These are phyloP conservation scores for Ceraceosorus bombacis DNA, from an alignment of 1,284 basidiomycete species.

Conservation along the genomic window DNA sequence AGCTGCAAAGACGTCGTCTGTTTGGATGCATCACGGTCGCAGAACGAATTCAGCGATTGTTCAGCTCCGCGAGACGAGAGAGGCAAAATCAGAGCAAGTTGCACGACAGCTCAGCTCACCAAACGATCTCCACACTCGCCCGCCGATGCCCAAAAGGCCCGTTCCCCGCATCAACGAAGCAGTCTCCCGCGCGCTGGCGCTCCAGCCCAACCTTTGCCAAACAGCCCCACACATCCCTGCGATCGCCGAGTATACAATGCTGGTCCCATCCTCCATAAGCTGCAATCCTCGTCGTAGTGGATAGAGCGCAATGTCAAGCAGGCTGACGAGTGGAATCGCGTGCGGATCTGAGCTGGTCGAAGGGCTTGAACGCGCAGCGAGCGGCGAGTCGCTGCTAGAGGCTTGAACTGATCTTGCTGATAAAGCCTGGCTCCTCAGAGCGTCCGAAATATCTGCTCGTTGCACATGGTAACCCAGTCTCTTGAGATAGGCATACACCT, in stretches of 20 bases:
- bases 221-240: too few species aligned
- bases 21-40: too few species aligned
- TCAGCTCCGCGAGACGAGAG: too few species aligned
- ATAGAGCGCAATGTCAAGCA: slow-evolving; percentile 29
- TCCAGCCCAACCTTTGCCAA: too few species aligned
- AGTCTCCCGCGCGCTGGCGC: too few species aligned
- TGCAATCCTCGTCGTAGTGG: slow-evolving; percentile 21
- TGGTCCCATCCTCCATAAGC: slow-evolving; percentile 12
- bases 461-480: slow-evolving; percentile 83
- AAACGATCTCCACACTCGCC: slow-evolving; percentile 29
- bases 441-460: slow-evolving; percentile 52
- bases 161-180: not conserved
- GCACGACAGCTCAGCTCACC: slow-evolving; percentile 28
- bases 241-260: too few species aligned
- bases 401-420: too few species aligned
- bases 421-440: slow-evolving; percentile 9
- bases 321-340: slow-evolving; percentile 24
- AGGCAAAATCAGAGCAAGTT: not conserved
- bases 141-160: slow-evolving; percentile 17
- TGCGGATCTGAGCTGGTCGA: too few species aligned
- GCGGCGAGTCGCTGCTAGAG: too few species aligned
- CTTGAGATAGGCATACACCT: slow-evolving; percentile 88
- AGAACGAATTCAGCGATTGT: too few species aligned
- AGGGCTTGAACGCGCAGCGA: too few species aligned
- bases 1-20: slow-evolving; percentile 57